Evolutionary conservation across 23 red algal species (phyloP), one percentile per base, ranked within the genome.

Genomic region (Gracilaria vermiculophylla): DNA sequence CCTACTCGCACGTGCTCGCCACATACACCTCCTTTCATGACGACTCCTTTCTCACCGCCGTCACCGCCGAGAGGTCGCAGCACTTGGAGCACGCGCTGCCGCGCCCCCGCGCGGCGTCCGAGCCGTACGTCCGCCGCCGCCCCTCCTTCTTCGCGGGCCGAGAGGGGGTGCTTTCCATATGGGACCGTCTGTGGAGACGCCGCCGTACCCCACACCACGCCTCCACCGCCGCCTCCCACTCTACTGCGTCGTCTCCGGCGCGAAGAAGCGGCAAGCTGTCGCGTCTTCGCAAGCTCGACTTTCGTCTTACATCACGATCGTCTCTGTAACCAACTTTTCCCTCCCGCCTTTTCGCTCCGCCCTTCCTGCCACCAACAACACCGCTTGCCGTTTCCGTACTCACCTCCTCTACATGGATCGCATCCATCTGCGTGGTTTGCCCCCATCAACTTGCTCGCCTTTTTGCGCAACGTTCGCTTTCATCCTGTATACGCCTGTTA

Each of bases 141-240:
- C 17, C 27, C 1, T 55, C 45, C 49, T 60, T 79, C 14, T 39
- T 79, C 8, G 19, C 31, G 27, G 45, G 50, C 1, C 55, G 53
- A 49, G 76, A 79, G 8, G 45, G 53, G 0, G 76, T 79, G 49
- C 49, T 79, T 50, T 79, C 76, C 19, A 15, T 79, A 39, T 79
- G 76, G 76, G 76, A 79, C 2, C 76, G 76, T 16, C 45, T 79
- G 55, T 79, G 49, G 49, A 79, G 45, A 39, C 49, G 76, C 23
- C 49, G 76, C 55, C 76, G 76, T 14, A 32, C 76, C 28, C 55
- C 49, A 33, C 6, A 60, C 1, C 76, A 49, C 27, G 33, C 67
- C 13, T 48, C 67, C 23, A 42, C 28, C 17, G 37, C 67, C 13
- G 25, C 64, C 4, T 19, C 67, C 31, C 39, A 73, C 15, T 73